phyloP scores from a whole-genome alignment of 2,329 filamentous ascomycete species.

The Fusarium algeriense region DNA sequence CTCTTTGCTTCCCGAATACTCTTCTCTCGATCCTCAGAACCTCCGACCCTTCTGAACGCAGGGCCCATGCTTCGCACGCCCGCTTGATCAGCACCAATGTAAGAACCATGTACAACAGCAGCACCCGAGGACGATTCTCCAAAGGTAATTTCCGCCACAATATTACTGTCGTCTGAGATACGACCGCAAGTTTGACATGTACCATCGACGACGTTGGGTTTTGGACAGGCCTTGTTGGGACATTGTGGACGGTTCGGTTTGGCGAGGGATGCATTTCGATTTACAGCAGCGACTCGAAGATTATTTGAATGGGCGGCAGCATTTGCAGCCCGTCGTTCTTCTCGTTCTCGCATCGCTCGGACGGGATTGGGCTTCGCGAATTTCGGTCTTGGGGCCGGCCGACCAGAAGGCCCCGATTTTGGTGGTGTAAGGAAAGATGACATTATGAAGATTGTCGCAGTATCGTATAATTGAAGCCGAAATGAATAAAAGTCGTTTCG shows the following conservation, averaged over 20 bases:
- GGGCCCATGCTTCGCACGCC: conserved; percentile 77
- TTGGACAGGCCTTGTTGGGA: conserved; percentile 71
- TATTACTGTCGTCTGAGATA: conserved; percentile 86
- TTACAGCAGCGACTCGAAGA: conserved; percentile 48
- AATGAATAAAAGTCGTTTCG: neutral
- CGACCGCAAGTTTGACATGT: conserved; percentile 88
- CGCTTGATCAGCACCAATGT: conserved; percentile 86
- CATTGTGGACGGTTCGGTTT: conserved; percentile 59
- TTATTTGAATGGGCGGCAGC: conserved; percentile 44
- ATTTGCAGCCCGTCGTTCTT: conserved; percentile 58
- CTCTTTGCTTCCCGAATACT: conserved; percentile 69
- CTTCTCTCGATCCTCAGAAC: conserved; percentile 69
- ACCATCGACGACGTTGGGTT: conserved; percentile 72
- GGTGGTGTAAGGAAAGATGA: conserved; percentile 61
- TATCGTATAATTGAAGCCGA: conserved; percentile 3
- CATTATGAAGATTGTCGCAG: conserved; percentile 52
- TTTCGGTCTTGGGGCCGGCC: conserved; percentile 53
- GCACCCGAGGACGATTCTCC: conserved; percentile 88
- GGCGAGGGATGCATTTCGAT: conserved; percentile 50
- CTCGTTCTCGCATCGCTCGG: conserved; percentile 65
- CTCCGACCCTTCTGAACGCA: conserved; percentile 70
- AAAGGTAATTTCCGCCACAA: conserved; percentile 92
- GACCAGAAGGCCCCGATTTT: conserved; percentile 50
- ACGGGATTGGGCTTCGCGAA: conserved; percentile 61
- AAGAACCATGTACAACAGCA: conserved; percentile 90